These are phyloP conservation scores for Ogataea neopini DNA, from an alignment of 805 yeast genomes.

Conservation along the genomic window DNA sequence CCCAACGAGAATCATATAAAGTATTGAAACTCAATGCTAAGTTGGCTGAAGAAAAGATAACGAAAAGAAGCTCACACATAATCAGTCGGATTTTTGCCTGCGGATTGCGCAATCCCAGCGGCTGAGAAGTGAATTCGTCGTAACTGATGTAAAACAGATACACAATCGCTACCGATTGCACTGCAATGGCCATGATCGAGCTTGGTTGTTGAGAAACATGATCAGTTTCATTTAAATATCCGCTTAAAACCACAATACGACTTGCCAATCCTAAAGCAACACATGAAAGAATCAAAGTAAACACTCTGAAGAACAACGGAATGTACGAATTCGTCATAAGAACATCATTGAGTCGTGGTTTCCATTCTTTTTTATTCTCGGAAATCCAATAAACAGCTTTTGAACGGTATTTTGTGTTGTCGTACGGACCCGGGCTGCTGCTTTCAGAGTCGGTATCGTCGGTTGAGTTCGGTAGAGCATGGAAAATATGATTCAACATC, in stretches of 20 bases:
- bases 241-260: constrained; percentile 49
- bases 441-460: constrained; percentile 21
- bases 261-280: constrained; percentile 74
- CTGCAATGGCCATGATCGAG: constrained; percentile 88
- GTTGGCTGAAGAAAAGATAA: constrained; percentile 87
- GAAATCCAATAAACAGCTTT: constrained; percentile 69
- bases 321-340: constrained; percentile 76
- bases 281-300: constrained; percentile 57
- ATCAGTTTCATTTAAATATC: constrained; percentile 35
- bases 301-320: constrained; percentile 71
- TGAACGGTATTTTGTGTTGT: constrained; percentile 45
- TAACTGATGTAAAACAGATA: constrained; percentile 81
- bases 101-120: constrained; percentile 86
- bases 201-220: constrained; percentile 75
- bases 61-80: constrained; percentile 79
- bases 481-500: constrained; percentile 54
- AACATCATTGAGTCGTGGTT: constrained; percentile 58
- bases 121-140: constrained; percentile 92
- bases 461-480: constrained; percentile 33
- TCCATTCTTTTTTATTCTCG: constrained; percentile 61
- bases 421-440: constrained; percentile 23
- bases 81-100: constrained; percentile 78
- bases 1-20: constrained; percentile 80
- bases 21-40: constrained; percentile 84
- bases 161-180: constrained; percentile 73